Conservation (phyloP, 2,329 filamentous ascomycete genomes). For the Cercospora canescens region DNA sequence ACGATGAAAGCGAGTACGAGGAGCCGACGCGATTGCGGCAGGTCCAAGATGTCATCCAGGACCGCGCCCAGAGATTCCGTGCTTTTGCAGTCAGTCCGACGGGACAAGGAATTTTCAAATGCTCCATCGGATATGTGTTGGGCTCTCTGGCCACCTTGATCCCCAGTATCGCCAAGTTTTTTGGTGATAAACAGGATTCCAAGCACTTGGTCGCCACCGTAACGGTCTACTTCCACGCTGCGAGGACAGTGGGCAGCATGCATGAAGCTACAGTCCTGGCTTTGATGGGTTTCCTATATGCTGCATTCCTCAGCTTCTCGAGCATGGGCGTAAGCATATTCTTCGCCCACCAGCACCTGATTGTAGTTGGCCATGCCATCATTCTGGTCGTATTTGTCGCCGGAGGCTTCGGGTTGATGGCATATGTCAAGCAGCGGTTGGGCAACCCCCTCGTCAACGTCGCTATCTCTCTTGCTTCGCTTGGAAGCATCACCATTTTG, state of each 20-base stretch:
- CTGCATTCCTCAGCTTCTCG: constrained; percentile 70
- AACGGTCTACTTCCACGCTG: constrained; percentile 93
- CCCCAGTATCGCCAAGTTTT: constrained; percentile 66
- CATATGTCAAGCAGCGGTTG: constrained; percentile 40
- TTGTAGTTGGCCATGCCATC: constrained; percentile 72
- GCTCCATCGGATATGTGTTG: constrained; percentile 83
- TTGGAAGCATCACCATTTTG: constrained; percentile 85
- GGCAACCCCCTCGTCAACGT: constrained; percentile 44
- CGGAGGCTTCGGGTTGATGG: constrained; percentile 81
- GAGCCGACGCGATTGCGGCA: constrained; percentile 7
- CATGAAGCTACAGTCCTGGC: constrained; percentile 79
- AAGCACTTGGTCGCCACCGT: constrained; percentile 94
- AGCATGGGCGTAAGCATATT: constrained; percentile 88
- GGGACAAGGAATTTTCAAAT: constrained; percentile 83
- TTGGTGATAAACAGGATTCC: constrained; percentile 76
- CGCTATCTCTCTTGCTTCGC: constrained; percentile 79
- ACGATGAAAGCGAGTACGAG: constrained; percentile 8
- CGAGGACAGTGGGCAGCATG: constrained; percentile 84
- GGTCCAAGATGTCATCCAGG: constrained; percentile 12
- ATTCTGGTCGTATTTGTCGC: constrained; percentile 83
- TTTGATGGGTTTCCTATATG: constrained; percentile 75
- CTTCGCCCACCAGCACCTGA: constrained; percentile 67
- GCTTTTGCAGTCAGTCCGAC: constrained; percentile 57
- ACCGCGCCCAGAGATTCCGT: constrained; percentile 14
- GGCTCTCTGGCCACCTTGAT: constrained; percentile 86